Evolutionary conservation across 352 stramenopile species (phyloP).

Genomic region (Stephanocyclus meneghinianus): DNA sequence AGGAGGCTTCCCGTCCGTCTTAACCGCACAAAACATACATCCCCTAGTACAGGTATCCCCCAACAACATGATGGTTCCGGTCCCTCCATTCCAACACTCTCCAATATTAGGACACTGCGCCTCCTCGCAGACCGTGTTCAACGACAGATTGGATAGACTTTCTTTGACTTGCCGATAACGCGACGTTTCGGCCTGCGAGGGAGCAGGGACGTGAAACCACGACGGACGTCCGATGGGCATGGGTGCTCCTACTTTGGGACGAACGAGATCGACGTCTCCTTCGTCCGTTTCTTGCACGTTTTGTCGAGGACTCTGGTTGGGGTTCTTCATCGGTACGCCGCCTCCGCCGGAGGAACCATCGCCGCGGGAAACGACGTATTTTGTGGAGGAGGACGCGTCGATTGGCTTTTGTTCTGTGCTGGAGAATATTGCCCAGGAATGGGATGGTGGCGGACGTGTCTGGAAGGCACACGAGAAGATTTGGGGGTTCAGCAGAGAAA

Average conservation of each 20-base stretch:
- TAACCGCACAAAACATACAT: constrained; percentile 98
- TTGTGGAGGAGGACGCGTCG: not conserved
- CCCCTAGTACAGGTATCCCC: constrained; percentile 98
- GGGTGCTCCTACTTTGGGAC: constrained; percentile 74
- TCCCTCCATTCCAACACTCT: constrained; percentile 98
- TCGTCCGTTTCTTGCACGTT: constrained; percentile 15
- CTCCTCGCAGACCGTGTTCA: constrained; percentile 99
- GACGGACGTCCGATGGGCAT: constrained; percentile 84
- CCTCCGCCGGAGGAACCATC: constrained; percentile 77
- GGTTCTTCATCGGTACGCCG: constrained; percentile 70
- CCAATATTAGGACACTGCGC: constrained; percentile 99
- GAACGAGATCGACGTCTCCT: constrained; percentile 40
- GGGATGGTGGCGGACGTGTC: not conserved
- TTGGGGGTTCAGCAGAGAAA: not conserved
- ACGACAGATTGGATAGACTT: constrained; percentile 67
- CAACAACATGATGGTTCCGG: constrained; percentile 99
- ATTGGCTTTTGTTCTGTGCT: constrained; percentile 22
- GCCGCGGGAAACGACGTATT: constrained; percentile 65
- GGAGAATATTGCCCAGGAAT: constrained; percentile 22
- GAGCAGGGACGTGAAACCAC: constrained; percentile 86
- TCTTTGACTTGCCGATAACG: constrained; percentile 74
- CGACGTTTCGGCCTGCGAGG: constrained; percentile 75
- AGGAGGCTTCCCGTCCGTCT: constrained; percentile 92
- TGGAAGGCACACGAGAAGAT: constrained; percentile 4
- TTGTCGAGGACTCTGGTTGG: not conserved